Percentiles rank a stretch among this genome's conserved stretches.
phyloP scores from a whole-genome alignment of 1,139 yeast genomes.

The Blastobotrys proliferans region DNA sequence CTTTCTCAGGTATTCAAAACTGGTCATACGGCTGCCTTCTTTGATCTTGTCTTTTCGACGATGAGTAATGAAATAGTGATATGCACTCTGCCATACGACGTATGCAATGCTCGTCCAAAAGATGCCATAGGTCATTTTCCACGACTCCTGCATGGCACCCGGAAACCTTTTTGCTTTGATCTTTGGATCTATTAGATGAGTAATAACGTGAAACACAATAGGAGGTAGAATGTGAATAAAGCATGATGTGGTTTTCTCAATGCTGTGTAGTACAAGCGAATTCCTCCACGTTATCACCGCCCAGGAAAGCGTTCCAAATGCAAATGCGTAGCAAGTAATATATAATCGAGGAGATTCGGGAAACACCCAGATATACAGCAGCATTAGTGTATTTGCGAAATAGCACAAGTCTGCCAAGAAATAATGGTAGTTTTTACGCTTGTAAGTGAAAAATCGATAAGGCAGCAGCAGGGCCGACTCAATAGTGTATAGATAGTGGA shows the following conservation, averaged over 20 bases:
- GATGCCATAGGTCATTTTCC: conserved; percentile 72
- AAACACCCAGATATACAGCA: conserved; percentile 75
- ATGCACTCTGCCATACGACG: conserved; percentile 84
- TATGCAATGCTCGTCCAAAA: conserved; percentile 80
- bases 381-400: conserved; percentile 70
- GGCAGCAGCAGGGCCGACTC: conserved; percentile 70
- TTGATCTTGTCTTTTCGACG: conserved; percentile 74
- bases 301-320: conserved; percentile 86
- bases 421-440: conserved; percentile 74
- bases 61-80: conserved; percentile 89
- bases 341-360: conserved; percentile 71
- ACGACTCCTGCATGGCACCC: conserved; percentile 66
- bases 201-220: conserved; percentile 77
- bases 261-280: conserved; percentile 83
- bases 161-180: conserved; percentile 62
- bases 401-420: conserved; percentile 92
- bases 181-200: conserved; percentile 66
- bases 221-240: conserved; percentile 93
- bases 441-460: conserved; percentile 76
- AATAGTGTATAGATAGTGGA: conserved; percentile 71
- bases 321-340: conserved; percentile 77
- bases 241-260: conserved; percentile 90
- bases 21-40: conserved; percentile 81
- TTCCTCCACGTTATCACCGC: conserved; percentile 97
- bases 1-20: conserved; percentile 78